Evolutionary conservation across 768 basidiomycete species (phyloP), one percentile per base, ranked within the genome.

Genomic region (Rhizopogon vulgaris): DNA sequence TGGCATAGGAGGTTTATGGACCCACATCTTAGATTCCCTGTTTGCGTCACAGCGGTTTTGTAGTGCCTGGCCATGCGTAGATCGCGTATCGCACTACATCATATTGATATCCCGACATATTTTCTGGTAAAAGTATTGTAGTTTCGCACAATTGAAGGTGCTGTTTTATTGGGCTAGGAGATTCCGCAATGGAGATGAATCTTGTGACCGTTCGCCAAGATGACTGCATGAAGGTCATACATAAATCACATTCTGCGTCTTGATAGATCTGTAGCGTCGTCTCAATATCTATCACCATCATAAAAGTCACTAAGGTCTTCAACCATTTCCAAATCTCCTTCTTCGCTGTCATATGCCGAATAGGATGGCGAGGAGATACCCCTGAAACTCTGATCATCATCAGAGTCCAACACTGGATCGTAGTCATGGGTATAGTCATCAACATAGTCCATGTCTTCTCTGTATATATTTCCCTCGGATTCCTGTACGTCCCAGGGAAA

Each of bases 11-110:
- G 51, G 41, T 58, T 54, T 42, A 52, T 38, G 50, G 49, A 47
- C 56, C 38, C 52, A 48, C 34, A 41, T 22, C 40, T 39, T 42
- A 43, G 18, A 24, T 52, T 52, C 42, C 46, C 38, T 14, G 38
- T 51, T 52, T 49, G 43, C 50, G 52, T 58, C 59, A 59, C 57
- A 36, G 45, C 63, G 67, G 68, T 61, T 70, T 70, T 69, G 71
- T 75, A 77, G 75, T 72, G 74, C 73, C 76, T 72, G 61, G 63
- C 67, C 69, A 60, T 46, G 57, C 28, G 40, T 58, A 41, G 53
- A 48, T 48, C 30, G 37, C 41, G 39, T 53, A 46, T 32, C 3
- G 8, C 36, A n/a, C 34, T 22, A 52, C 41, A 27, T 32, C 51
- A 28, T 24, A 18, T 38, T 17, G 7, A 34, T 24, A 49, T 36